Base-by-base conservation (phyloP, 2,329 filamentous ascomycete genomes). In the Ceratocystis ficicola region DNA sequence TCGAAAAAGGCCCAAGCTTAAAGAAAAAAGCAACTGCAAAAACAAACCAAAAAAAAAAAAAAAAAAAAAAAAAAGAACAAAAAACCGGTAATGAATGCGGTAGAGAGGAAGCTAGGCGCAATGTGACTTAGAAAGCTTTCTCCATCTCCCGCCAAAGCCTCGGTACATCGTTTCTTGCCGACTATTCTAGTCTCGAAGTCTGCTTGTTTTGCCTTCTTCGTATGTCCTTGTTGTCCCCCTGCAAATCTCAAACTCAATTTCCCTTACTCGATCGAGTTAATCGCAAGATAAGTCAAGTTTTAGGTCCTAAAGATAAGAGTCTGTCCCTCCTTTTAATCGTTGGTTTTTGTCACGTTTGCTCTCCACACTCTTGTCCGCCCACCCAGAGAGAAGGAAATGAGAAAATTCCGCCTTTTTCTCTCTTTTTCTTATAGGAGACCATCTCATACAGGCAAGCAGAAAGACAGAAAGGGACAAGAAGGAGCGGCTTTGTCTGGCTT, bases 181-280 rank as follows among this genome's bases (percentile, higher is more conserved):
- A 41, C 36, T 41, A 41, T 41, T 41, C 46, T 20, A 48, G 46
- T n/a, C 5, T 20, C 46, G 0, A 48, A 10, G 7, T 48, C 46
- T 20, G 5, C 20, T 20, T 52, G 3, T 22, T 12, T 52, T 41
- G 10, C 12, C n/a, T 22, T 52, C 15, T 52, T 22, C 25, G 3
- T 52, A 2, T 50, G 17, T 50, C 48, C 10, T 50, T 22, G n/a
- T 50, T 50, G 8, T 52, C 48, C 28, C 25, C 48, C 36, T 41
- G 12, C 36, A 41, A 41, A 15, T 41, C 36, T 41, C 36, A 41
- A 15, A 41, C 36, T 41, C 36, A 12, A 4, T 52, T 15, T 52
- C 15, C 22, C 48, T 28, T 52, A 52, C 48, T 52, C 48, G 48
- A 52, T 52, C 48, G 48, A 52, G 48, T 41, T 52, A 52, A 52